Evolutionary conservation across 371 early-diverging fungal species (phyloP).

Genomic region (Globomyces sp.): DNA sequence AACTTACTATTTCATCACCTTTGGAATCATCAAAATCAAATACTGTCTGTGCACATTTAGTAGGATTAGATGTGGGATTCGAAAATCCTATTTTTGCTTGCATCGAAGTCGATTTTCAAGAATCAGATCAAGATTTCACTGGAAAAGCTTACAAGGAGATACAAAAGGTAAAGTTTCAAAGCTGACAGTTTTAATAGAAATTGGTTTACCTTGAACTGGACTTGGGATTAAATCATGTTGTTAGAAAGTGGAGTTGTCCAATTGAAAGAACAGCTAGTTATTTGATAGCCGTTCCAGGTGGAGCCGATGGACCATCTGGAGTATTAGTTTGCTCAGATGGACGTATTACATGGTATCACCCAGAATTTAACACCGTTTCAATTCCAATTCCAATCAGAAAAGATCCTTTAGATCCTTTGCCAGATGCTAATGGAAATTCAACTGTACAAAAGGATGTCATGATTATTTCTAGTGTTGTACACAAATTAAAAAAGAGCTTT

Average conservation of each 20-base stretch:
- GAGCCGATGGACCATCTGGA: constrained; percentile 94
- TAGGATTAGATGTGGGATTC: constrained; percentile 95
- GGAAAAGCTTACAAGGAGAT: constrained; percentile 71
- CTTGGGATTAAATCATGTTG: constrained; percentile 96
- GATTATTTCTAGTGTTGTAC: constrained; percentile 80
- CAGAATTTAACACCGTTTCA: constrained; percentile 61
- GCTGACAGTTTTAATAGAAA: constrained; percentile 29
- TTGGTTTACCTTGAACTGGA: constrained; percentile 96
- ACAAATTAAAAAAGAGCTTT: constrained; percentile 85
- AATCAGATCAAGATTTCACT: constrained; percentile 77
- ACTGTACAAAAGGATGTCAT: constrained; percentile 62
- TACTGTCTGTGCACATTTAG: constrained; percentile 71
- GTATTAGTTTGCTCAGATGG: constrained; percentile 94
- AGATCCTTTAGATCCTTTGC: constrained; percentile 47
- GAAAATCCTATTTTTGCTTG: constrained; percentile 97
- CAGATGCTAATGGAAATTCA: constrained; percentile 19
- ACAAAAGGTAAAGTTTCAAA: constrained; percentile 58
- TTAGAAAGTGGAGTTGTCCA: constrained; percentile 86
- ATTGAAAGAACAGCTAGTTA: constrained; percentile 76
- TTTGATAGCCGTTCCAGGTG: constrained; percentile 88
- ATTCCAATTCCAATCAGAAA: constrained; percentile 86
- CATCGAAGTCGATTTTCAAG: constrained; percentile 85
- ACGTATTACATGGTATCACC: constrained; percentile 83
- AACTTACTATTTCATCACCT: constrained; percentile 91
- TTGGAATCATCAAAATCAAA: constrained; percentile 88